Evolutionary conservation across 306 rosid species (phyloP).

Genomic region (Trifolium dubium): DNA sequence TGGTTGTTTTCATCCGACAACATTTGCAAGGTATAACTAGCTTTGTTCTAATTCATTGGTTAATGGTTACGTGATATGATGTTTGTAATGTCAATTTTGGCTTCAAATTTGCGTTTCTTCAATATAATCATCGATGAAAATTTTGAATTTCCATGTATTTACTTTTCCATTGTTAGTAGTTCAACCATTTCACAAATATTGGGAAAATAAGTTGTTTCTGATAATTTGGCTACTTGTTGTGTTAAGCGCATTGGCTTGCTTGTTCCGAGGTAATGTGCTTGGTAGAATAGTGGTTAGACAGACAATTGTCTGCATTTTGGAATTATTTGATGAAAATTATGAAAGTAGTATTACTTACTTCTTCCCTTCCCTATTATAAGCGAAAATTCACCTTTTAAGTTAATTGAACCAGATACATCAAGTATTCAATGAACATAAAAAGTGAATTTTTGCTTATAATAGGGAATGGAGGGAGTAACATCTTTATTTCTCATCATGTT

Average conservation of each 20-base stretch:
- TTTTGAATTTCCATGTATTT: background rate
- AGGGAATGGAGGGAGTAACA: background rate
- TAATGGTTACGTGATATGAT: constrained; percentile 6
- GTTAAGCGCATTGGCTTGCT: background rate
- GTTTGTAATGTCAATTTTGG: constrained; percentile 30
- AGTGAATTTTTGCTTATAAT: no score
- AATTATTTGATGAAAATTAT: background rate
- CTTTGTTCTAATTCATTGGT: constrained; percentile 7
- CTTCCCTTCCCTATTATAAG: no score
- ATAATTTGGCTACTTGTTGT: constrained; percentile 20
- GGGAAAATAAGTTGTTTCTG: background rate
- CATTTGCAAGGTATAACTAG: constrained; percentile 79
- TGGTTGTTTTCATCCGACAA: constrained; percentile 88
- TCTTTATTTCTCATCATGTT: background rate
- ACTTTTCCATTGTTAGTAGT: constrained; percentile 10
- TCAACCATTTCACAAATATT: constrained; percentile 1
- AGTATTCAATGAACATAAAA: no score
- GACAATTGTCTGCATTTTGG: background rate
- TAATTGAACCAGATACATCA: no score
- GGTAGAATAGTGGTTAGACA: constrained; percentile 24
- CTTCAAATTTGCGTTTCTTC: constrained; percentile 19
- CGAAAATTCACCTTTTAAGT: no score
- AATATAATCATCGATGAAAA: background rate
- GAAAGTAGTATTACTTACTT: background rate
- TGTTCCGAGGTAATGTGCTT: constrained; percentile 16